Conservation (phyloP, 371 early-diverging fungal species). For the Chytridium lagenaria region DNA sequence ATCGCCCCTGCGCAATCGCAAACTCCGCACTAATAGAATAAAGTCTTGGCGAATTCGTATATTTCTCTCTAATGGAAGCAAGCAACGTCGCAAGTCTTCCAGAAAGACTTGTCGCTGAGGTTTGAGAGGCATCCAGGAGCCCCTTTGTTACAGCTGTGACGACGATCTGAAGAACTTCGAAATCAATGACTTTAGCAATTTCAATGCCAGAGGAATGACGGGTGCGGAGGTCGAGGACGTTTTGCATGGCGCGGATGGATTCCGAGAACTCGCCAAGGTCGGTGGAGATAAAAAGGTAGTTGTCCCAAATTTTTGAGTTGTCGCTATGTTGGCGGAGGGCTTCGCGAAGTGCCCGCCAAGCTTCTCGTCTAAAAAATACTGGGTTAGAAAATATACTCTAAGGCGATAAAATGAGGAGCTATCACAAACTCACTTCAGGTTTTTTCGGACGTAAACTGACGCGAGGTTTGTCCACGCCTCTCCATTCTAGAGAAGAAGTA, state of each 20-base stretch:
- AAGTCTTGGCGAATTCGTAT: slow-evolving; percentile 77
- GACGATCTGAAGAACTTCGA: slow-evolving; percentile 70
- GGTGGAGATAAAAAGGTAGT: slow-evolving; percentile 78
- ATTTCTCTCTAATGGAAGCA: slow-evolving; percentile 69
- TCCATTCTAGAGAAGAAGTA: too few species aligned
- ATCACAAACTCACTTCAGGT: slow-evolving; percentile 45
- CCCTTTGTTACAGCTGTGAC: slow-evolving; percentile 73
- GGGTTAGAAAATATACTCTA: not conserved
- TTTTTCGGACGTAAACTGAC: slow-evolving; percentile 74
- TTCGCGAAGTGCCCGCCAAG: slow-evolving; percentile 82
- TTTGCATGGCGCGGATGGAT: slow-evolving; percentile 85
- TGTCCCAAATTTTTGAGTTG: slow-evolving; percentile 92
- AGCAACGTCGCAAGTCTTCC: slow-evolving; percentile 32
- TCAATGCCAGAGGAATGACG: not conserved
- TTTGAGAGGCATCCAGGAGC: slow-evolving; percentile 63
- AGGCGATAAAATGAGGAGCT: slow-evolving; percentile 7
- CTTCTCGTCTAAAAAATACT: slow-evolving; percentile 64
- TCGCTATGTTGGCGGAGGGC: slow-evolving; percentile 82
- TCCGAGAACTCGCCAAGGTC: slow-evolving; percentile 82
- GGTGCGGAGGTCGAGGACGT: slow-evolving; percentile 72
- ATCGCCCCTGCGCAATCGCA: slow-evolving; percentile 68
- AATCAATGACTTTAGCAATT: slow-evolving; percentile 62
- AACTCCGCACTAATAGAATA: slow-evolving; percentile 82
- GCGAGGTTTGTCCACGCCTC: slow-evolving; percentile 98
- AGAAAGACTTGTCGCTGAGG: slow-evolving; percentile 35